phyloP scores from a whole-genome alignment of 106 monocot species.

The Triglochin maritima region DNA sequence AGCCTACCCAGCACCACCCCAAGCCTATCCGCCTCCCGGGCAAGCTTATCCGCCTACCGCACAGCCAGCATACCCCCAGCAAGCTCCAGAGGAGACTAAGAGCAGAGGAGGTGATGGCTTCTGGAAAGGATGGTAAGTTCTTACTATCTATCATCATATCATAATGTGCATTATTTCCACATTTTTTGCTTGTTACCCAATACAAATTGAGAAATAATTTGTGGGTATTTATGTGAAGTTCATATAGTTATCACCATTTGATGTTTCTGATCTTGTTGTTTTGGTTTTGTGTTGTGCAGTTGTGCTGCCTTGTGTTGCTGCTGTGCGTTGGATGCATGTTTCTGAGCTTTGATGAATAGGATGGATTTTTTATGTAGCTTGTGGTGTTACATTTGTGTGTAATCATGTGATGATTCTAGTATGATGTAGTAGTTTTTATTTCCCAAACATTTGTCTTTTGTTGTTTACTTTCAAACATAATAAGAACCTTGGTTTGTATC shows the following conservation, averaged over 20 bases:
- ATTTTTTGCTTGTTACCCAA: not conserved
- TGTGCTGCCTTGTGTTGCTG: slow-evolving; percentile 27
- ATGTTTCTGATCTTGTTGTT: not conserved
- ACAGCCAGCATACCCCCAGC: slow-evolving; percentile 2
- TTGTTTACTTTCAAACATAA: too few species aligned
- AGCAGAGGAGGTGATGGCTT: slow-evolving; percentile 15
- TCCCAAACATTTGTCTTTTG: too few species aligned
- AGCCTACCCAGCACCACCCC: slow-evolving; percentile 6
- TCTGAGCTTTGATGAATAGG: slow-evolving; percentile 5
- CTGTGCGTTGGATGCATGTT: slow-evolving; percentile 17
- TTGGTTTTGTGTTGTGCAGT: slow-evolving; percentile 5
- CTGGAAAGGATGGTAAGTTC: slow-evolving; percentile 26
- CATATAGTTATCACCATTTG: not conserved
- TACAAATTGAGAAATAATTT: not conserved
- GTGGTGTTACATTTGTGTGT: not conserved
- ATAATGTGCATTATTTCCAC: not conserved
- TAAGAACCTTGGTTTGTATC: too few species aligned
- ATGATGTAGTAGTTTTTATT: not conserved
- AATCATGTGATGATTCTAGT: not conserved
- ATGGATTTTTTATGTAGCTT: not conserved
- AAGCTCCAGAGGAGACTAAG: slow-evolving; percentile 12
- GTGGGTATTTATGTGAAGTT: not conserved
- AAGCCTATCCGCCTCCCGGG: not conserved
- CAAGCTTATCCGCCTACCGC: slow-evolving; percentile 5
- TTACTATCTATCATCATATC: not conserved